Conservation (phyloP, 2,329 filamentous ascomycete species). For the Cryphonectria parasitica region DNA sequence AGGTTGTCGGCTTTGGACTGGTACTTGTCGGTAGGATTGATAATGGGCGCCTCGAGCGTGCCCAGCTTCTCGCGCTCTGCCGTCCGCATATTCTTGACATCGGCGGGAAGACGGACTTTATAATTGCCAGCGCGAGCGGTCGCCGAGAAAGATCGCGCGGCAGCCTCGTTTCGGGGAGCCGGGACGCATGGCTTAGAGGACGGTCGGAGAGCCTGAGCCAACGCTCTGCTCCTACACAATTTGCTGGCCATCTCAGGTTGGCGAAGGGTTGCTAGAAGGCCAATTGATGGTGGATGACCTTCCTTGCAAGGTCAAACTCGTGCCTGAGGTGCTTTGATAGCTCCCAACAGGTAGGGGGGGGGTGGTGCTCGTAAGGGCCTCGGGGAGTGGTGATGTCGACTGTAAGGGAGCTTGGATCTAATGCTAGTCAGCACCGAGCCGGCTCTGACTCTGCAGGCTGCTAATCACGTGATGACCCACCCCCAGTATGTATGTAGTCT, state of each 20-base stretch:
- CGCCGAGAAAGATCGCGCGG: slow-evolving; percentile 54
- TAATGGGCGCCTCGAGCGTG: slow-evolving; percentile 74
- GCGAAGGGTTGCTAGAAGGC: slow-evolving; percentile 40
- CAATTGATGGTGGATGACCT: slow-evolving; percentile 46
- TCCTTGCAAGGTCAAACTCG: slow-evolving; percentile 2
- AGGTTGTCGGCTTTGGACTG: slow-evolving; percentile 82
- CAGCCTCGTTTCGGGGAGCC: slow-evolving; percentile 43
- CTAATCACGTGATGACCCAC: slow-evolving; percentile 12
- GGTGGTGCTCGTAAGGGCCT: not conserved
- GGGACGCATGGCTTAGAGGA: slow-evolving; percentile 48
- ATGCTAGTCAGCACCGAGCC: slow-evolving; percentile 2
- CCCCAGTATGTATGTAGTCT: not conserved
- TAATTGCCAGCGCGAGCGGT: slow-evolving; percentile 47
- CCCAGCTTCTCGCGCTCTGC: slow-evolving; percentile 62
- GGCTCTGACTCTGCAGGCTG: not conserved
- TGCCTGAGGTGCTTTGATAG: slow-evolving; percentile 15
- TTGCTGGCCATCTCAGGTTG: slow-evolving; percentile 61
- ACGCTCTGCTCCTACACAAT: slow-evolving; percentile 58
- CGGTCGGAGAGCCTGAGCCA: slow-evolving; percentile 61
- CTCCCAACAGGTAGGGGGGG: not conserved
- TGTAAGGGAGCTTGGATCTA: slow-evolving; percentile 14
- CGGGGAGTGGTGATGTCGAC: slow-evolving; percentile 28
- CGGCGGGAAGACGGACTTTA: slow-evolving; percentile 62
- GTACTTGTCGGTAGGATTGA: slow-evolving; percentile 95
- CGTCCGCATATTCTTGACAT: slow-evolving; percentile 68